Evolutionary conservation across 768 basidiomycete species (phyloP), one percentile per base, ranked within the genome.

Genomic region (Antrodiella citrinella): DNA sequence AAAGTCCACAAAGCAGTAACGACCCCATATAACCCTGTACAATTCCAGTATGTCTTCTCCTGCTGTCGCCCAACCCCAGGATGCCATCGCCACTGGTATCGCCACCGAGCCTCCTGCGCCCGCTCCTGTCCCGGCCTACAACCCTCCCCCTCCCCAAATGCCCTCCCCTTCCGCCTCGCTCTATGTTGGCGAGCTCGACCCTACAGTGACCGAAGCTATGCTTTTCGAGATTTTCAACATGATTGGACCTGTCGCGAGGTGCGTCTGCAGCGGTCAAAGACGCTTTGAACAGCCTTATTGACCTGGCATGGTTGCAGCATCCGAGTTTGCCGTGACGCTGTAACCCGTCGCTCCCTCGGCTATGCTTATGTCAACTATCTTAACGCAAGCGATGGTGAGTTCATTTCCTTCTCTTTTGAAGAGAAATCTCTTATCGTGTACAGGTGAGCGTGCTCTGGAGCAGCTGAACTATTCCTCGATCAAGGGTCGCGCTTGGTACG

Each of bases 281-380:
- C 13, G 26, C 39, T 26, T 21, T 24, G 46, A 55, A 18, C 2
- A 44, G 48, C 19, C 49, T 19, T 26, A 23, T 53, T 2, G 5
- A 20, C 41, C 41, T 54, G 38, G 39, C 41, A 4, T 44, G 48
- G 23, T 24, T 55, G 26, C 54, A 93, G 92, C 68, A 98, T 99
- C 67, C 95, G 96, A 72, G 96, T 99, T 62, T 99, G 96, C 72
- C 92, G 96, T 69, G 96, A 99, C 74, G 95, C 96, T 59, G 96
- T 99, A 62, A 99, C 96, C 57, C 91, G 96, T 74, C 93, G 96
- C 61, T 98, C 96, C 48, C 87, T 99, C 66, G 96, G 96, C 50
- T 99, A 99, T 75, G 96, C 96, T 54, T 99, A 99, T 66, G 95
- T 99, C 68, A 99, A 99, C 76, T 99, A 96, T 69, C 81, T 99